phyloP scores from a whole-genome alignment of 306 rosid genomes.

The Vachellia pachyceras region DNA sequence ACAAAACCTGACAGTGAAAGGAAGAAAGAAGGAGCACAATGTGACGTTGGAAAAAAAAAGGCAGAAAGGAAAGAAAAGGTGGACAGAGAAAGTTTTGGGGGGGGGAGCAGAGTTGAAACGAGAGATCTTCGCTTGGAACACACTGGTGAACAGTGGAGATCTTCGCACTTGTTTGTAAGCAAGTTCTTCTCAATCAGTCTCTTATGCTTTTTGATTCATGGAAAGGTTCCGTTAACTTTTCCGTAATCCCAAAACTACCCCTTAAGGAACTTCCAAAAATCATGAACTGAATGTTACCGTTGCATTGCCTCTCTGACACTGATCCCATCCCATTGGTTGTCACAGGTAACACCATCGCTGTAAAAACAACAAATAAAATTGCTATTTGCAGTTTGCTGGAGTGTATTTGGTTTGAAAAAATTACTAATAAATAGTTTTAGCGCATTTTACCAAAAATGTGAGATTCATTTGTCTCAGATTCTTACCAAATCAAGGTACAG shows the following conservation, averaged over 20 bases:
- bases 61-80: not conserved
- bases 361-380: not conserved
- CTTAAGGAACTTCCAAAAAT: slow-evolving; percentile 71
- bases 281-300: slow-evolving; percentile 87
- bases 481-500: not conserved
- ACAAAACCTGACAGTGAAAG: slow-evolving; percentile 16
- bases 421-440: not conserved
- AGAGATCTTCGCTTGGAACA: slow-evolving; percentile 43
- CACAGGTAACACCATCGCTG: slow-evolving; percentile 34
- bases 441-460: not conserved
- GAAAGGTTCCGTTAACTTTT: slow-evolving; percentile 72
- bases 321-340: slow-evolving; percentile 52
- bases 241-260: slow-evolving; percentile 63
- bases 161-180: not conserved
- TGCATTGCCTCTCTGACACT: slow-evolving; percentile 51
- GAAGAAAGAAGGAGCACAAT: slow-evolving; percentile 6
- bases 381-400: not conserved
- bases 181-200: not conserved
- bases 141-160: slow-evolving; percentile 32
- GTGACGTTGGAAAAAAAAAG: not conserved
- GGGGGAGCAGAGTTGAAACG: not conserved
- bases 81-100: not conserved
- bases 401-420: not conserved
- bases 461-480: not conserved
- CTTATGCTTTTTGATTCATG: slow-evolving; percentile 42